These are phyloP conservation scores for Hyphopichia khmerensis DNA, from an alignment of 1,139 yeast genomes.

Conservation along the genomic window DNA sequence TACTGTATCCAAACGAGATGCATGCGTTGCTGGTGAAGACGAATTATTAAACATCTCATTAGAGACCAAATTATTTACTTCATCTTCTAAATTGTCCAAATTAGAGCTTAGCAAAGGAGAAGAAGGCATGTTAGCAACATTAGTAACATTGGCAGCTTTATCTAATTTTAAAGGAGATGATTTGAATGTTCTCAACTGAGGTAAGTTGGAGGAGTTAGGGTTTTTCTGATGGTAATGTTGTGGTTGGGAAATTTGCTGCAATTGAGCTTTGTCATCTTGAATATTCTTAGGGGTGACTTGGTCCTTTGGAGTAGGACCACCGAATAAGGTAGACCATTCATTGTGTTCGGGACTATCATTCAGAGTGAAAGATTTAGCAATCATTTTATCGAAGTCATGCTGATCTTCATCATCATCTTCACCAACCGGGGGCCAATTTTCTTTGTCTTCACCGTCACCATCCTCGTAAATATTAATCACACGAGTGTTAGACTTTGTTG, in stretches of 20 bases:
- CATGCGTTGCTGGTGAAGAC: constrained; percentile 28
- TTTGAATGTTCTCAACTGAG: constrained; percentile 30
- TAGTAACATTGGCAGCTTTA: constrained; percentile 23
- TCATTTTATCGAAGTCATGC: constrained; percentile 39
- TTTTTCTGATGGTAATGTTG: constrained; percentile 12
- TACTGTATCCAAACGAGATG: constrained; percentile 36
- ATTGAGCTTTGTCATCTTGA: constrained; percentile 36
- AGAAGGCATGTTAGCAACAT: constrained; percentile 44
- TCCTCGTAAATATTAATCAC: constrained; percentile 41
- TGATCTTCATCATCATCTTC: constrained; percentile 9
- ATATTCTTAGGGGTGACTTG: constrained; percentile 33
- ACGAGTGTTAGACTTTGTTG: constrained; percentile 47
- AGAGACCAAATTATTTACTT: constrained; percentile 16
- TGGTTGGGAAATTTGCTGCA: not conserved
- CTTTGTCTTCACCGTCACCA: constrained; percentile 41
- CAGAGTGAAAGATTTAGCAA: constrained; percentile 35
- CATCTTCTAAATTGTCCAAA: constrained; percentile 12
- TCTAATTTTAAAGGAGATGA: constrained; percentile 22
- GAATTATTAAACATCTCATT: constrained; percentile 7
- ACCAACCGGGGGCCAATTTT: constrained; percentile 39
- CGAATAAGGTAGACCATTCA: constrained; percentile 40
- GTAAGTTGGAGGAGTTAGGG: constrained; percentile 21
- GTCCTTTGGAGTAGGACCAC: constrained; percentile 49
- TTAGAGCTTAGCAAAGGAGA: constrained; percentile 30
- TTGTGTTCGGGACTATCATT: constrained; percentile 24